Base-by-base conservation (phyloP, 345 rosid genomes). In the Excoecaria cochinchinensis region DNA sequence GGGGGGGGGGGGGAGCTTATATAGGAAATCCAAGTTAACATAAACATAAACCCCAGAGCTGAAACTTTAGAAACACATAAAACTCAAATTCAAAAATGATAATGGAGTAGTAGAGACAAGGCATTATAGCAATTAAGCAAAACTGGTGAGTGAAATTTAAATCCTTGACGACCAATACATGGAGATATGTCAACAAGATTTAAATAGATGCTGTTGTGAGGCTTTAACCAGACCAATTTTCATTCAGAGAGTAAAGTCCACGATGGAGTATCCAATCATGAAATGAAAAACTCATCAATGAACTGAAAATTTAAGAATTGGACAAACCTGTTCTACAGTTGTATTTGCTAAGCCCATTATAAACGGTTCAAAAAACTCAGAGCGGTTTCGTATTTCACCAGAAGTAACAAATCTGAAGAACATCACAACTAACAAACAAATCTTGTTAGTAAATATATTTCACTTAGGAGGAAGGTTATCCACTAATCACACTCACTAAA, bases 391-490 rank as follows among this genome's bases (percentile, higher is more conserved):
- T 79, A 96, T 92, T 79, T 96, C 98, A 57, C 97, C 98, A 77
- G 99, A 85, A 65, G 98, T 92, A 75, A 96, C 98, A 85, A 96
- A 96, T 84, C 99, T 96, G 89, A 96, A 92, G 85, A 96, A 96
- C 99, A 96, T 96, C 72, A 96, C 99, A 83, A 92, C 99, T 96
- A 82, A 79, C 84, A 83, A 82, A 84, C 85, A 76, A 78, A 80
- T 76, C 64, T 55, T 82, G 83, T 95, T 76, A 95, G 77, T 64
- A 79, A 56, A 78, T 21, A 46, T 48, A 16, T 63, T 10, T 47
- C 36, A 15, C 25, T 48, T 51, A 51, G 64, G 46, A 13, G 6
- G 17, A 21, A 38, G 76, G 40, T 74, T 8, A 50, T 47, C 24
- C 67, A 69, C 19, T 55, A 74, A 75, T 77, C 73, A 24, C 39